Conservation (phyloP, 768 basidiomycete genomes). For the Tephrocybe sp. region DNA sequence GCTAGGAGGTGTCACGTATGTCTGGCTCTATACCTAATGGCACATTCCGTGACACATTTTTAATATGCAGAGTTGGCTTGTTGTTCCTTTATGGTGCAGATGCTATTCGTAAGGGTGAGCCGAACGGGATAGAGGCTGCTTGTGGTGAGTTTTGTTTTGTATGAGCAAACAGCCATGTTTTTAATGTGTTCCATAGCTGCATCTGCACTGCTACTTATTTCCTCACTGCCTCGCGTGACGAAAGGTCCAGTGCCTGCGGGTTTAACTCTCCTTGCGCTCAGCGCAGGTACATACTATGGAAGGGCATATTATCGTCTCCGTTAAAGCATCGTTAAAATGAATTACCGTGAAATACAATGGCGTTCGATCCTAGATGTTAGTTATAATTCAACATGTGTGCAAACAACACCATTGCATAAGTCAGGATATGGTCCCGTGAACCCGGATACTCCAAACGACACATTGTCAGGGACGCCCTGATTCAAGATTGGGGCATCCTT, state of each 20-base stretch:
- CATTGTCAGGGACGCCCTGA: too few species aligned
- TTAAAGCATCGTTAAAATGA: constrained; percentile 13
- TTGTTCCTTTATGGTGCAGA: constrained; percentile 81
- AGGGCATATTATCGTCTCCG: constrained; percentile 46
- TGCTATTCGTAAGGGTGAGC: constrained; percentile 66
- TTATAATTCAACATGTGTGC: too few species aligned
- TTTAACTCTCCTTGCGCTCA: constrained; percentile 59
- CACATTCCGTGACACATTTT: background rate
- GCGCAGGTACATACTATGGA: constrained; percentile 67
- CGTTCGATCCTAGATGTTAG: too few species aligned
- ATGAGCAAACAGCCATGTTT: background rate
- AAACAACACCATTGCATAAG: too few species aligned
- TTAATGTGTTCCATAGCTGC: constrained; percentile 49
- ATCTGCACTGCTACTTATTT: constrained; percentile 69
- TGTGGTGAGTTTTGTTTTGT: constrained; percentile 50
- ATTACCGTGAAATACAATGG: background rate
- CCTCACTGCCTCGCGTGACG: constrained; percentile 66
- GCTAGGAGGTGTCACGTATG: constrained; percentile 78
- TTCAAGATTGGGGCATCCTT: too few species aligned
- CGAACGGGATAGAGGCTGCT: constrained; percentile 76
- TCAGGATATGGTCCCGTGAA: too few species aligned
- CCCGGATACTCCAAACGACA: too few species aligned
- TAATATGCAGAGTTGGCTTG: constrained; percentile 58
- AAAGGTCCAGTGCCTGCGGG: constrained; percentile 74
- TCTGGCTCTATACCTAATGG: background rate